phyloP scores from a whole-genome alignment of 2,329 filamentous ascomycete species.

The Orbilia blumenaviensis region DNA sequence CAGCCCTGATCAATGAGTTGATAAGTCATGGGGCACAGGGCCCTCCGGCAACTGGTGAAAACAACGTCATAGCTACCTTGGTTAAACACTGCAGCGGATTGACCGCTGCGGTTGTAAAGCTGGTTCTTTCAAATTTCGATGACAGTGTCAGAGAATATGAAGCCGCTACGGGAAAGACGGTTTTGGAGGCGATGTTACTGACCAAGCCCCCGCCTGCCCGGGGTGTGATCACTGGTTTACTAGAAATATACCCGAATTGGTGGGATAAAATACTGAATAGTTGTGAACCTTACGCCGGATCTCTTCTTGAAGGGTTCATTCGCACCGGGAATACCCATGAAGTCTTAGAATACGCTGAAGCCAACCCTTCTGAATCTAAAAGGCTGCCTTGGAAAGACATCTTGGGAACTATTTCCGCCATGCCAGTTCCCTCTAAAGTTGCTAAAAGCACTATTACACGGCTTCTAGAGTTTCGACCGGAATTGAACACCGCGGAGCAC shows the following conservation, averaged over 20 bases:
- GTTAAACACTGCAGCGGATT: background rate
- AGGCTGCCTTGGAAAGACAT: slow-evolving; percentile 29
- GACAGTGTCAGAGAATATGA: background rate
- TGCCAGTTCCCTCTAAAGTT: background rate
- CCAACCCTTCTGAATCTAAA: background rate
- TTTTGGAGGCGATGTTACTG: background rate
- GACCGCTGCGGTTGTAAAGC: background rate
- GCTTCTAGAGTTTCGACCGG: background rate
- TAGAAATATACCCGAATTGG: background rate
- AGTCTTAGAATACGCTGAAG: background rate
- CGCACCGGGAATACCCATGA: background rate
- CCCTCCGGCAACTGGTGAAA: no score
- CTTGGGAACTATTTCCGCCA: background rate
- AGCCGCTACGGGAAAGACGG: background rate
- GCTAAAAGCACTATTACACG: background rate
- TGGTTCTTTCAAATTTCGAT: background rate
- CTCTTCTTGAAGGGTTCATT: background rate
- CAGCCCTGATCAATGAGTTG: background rate
- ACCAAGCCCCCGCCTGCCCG: background rate
- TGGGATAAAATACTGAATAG: background rate
- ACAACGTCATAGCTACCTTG: no score
- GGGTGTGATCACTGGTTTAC: background rate
- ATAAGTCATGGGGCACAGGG: background rate
- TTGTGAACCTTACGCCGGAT: background rate
- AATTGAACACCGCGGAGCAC: slow-evolving; percentile 13